These are phyloP conservation scores for Ceratocystiopsis brevicomis DNA, from an alignment of 2,329 filamentous ascomycete species.

Conservation along the genomic window DNA sequence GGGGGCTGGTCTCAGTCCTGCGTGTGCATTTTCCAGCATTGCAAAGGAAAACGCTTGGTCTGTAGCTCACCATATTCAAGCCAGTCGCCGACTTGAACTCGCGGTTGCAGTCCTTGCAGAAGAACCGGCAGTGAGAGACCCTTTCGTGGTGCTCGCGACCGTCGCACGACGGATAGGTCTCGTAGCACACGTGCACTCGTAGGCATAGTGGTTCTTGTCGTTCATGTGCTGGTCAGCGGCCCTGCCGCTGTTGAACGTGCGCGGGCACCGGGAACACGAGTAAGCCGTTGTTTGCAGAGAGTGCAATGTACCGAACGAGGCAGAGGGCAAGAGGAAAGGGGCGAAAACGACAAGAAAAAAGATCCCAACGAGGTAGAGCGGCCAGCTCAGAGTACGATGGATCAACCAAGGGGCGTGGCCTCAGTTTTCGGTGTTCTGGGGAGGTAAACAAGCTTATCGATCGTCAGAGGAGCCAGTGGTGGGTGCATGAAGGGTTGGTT, in stretches of 20 bases:
- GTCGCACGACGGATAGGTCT: constrained; percentile 1
- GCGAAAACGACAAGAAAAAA: too few species aligned
- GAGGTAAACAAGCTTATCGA: too few species aligned
- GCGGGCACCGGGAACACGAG: background rate
- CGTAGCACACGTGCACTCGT: constrained; percentile 1
- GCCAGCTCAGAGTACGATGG: too few species aligned
- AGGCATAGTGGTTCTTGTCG: constrained; percentile 3
- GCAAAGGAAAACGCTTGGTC: too few species aligned
- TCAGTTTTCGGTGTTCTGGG: too few species aligned
- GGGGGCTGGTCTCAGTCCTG: background rate
- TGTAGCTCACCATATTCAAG: background rate
- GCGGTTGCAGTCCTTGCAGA: background rate
- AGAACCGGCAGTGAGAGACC: background rate
- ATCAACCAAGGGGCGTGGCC: too few species aligned
- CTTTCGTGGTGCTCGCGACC: background rate
- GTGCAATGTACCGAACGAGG: too few species aligned
- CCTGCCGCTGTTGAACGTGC: background rate
- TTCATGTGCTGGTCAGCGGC: constrained; percentile 1
- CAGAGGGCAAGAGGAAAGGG: too few species aligned
- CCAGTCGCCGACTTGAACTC: background rate
- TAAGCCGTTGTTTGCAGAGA: background rate
- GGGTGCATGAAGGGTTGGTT: too few species aligned
- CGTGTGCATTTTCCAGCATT: background rate
- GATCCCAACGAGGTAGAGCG: too few species aligned
- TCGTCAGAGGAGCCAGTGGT: too few species aligned